phyloP scores from a whole-genome alignment of 176 grass and related monocot species.

The Triticum urartu region DNA sequence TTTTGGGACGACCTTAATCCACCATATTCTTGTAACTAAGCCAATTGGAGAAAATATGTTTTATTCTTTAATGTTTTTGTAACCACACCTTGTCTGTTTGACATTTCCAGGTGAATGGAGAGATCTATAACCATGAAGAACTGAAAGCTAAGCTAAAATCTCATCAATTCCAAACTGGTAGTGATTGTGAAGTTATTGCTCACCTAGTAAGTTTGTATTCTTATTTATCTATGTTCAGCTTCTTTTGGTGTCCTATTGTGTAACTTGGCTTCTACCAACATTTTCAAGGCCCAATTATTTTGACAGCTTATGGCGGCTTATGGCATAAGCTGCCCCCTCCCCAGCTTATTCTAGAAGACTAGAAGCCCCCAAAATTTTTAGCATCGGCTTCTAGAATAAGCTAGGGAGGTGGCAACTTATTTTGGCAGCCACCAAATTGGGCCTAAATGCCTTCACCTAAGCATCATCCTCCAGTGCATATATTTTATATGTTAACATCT shows the following conservation, averaged over 20 bases:
- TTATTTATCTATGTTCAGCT: conserved; percentile 7
- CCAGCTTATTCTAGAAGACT: too few species aligned
- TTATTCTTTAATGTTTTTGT: too few species aligned
- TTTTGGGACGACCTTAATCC: not conserved
- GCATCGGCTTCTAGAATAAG: too few species aligned
- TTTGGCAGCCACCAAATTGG: too few species aligned
- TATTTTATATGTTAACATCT: not conserved
- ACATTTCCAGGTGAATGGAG: conserved; percentile 84
- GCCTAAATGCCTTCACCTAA: not conserved
- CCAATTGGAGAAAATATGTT: not conserved
- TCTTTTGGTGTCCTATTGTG: not conserved
- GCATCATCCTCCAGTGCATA: not conserved
- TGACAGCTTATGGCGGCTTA: too few species aligned
- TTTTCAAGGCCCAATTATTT: not conserved
- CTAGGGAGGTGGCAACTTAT: too few species aligned
- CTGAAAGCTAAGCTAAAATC: conserved; percentile 68
- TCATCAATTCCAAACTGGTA: conserved; percentile 84
- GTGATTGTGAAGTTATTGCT: conserved; percentile 99
- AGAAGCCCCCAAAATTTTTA: too few species aligned
- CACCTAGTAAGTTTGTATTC: conserved; percentile 68
- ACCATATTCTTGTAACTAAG: not conserved
- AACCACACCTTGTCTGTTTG: not conserved
- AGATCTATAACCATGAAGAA: conserved; percentile 97
- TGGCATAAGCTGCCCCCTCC: too few species aligned
- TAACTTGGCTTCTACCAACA: not conserved